Evolutionary conservation across 1,284 basidiomycete species (phyloP).

Genomic region (Sanghuangporus baumii): DNA sequence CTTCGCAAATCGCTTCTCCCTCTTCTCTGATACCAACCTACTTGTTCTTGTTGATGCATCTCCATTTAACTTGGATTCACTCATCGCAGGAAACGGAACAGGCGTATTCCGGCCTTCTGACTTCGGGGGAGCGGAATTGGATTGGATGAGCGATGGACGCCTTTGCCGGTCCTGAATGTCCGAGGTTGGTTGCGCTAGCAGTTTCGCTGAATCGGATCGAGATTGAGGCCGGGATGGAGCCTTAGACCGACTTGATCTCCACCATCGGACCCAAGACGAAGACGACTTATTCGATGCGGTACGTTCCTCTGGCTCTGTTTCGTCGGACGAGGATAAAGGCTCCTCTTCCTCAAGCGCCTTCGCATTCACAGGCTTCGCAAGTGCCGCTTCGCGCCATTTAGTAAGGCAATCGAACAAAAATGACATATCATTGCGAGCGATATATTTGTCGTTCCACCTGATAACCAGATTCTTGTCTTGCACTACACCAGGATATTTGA

Average conservation of each 20-base stretch:
- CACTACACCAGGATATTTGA: constrained; percentile 50
- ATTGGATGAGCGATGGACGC: constrained; percentile 13
- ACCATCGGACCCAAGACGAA: constrained; percentile 72
- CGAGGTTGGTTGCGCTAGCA: background rate
- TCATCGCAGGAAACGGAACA: constrained; percentile 23
- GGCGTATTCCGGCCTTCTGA: constrained; percentile 20
- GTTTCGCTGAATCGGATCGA: background rate
- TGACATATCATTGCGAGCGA: constrained; percentile 55
- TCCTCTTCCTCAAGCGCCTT: constrained; percentile 34
- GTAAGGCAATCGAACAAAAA: constrained; percentile 60
- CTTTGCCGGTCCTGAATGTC: background rate
- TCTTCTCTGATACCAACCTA: constrained; percentile 15
- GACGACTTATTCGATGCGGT: constrained; percentile 43
- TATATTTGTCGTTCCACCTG: constrained; percentile 62
- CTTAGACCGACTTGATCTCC: constrained; percentile 52
- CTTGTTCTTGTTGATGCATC: background rate
- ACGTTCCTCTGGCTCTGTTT: constrained; percentile 31
- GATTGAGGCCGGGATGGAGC: constrained; percentile 21
- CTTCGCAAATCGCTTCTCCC: constrained; percentile 76
- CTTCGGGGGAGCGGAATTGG: constrained; percentile 16
- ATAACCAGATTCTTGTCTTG: constrained; percentile 57
- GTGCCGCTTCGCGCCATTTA: constrained; percentile 51
- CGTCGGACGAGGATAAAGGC: constrained; percentile 25
- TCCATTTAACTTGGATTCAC: background rate
- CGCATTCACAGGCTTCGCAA: constrained; percentile 30